phyloP scores from a whole-genome alignment of 2,329 filamentous ascomycete species.

The Phaeosphaeria sp. region DNA sequence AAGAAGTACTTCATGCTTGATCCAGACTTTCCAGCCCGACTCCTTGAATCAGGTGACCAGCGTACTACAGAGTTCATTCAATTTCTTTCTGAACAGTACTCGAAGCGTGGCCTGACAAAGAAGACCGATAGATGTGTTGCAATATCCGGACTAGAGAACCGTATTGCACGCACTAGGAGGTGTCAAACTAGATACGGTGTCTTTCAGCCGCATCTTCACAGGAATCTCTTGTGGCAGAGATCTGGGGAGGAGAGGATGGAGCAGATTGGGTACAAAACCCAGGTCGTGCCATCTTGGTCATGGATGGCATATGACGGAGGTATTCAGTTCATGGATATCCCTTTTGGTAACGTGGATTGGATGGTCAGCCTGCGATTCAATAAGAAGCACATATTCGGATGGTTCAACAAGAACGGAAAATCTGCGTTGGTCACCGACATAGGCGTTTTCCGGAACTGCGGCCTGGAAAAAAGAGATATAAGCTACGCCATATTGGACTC shows the following conservation, averaged over 20 bases:
- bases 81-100: constrained; percentile 16
- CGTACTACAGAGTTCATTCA: constrained; percentile 4
- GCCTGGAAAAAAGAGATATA: background rate
- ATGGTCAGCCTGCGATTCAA: background rate
- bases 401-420: no score
- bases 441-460: background rate
- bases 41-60: background rate
- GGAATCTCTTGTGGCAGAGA: constrained; percentile 19
- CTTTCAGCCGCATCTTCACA: constrained; percentile 15
- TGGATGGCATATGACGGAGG: constrained; percentile 16
- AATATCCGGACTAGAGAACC: constrained; percentile 15
- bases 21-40: background rate
- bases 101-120: constrained; percentile 8
- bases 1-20: background rate
- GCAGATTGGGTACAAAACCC: constrained; percentile 9
- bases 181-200: constrained; percentile 14
- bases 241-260: constrained; percentile 6
- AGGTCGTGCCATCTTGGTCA: constrained; percentile 7
- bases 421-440: background rate
- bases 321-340: constrained; percentile 8
- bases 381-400: background rate
- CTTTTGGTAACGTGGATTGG: constrained; percentile 9
- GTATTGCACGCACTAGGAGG: constrained; percentile 8
- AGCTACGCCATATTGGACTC: background rate
- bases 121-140: constrained; percentile 14